A percentile compares a stretch with the other conserved stretches of the same genome.
Evolutionary conservation across 2,329 filamentous ascomycete genomes (phyloP).

Genomic region (Fusarium scirpi): DNA sequence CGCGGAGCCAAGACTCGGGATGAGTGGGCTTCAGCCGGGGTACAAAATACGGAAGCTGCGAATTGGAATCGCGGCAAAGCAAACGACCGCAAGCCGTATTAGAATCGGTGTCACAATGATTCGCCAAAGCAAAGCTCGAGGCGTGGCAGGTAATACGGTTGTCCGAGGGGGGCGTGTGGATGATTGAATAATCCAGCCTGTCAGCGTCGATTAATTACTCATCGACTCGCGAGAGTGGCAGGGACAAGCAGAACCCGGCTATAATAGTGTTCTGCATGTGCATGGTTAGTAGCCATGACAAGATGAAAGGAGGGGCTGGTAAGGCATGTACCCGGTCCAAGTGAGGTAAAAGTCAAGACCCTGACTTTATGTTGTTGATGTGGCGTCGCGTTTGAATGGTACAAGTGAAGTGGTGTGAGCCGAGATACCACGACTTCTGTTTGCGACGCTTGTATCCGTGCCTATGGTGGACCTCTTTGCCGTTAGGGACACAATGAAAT

Average conservation of each 20-base stretch:
- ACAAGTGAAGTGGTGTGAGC: slow-evolving; percentile 40
- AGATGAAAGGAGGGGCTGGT: slow-evolving; percentile 17
- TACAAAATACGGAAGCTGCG: slow-evolving; percentile 35
- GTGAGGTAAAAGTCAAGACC: slow-evolving; percentile 15
- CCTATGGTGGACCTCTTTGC: slow-evolving; percentile 32
- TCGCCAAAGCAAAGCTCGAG: slow-evolving; percentile 35
- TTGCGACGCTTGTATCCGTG: slow-evolving; percentile 21
- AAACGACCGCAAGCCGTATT: slow-evolving; percentile 39
- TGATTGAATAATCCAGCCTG: slow-evolving; percentile 46
- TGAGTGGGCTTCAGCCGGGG: slow-evolving; percentile 32
- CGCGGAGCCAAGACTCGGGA: slow-evolving; percentile 40
- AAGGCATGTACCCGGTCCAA: slow-evolving; percentile 21
- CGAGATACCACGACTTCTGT: slow-evolving; percentile 27
- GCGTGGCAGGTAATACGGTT: slow-evolving; percentile 37
- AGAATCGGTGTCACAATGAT: slow-evolving; percentile 43
- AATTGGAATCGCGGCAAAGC: slow-evolving; percentile 42
- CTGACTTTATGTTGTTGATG: slow-evolving; percentile 28
- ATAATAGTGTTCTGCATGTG: slow-evolving; percentile 26
- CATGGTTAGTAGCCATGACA: slow-evolving; percentile 7
- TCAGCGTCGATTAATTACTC: slow-evolving; percentile 54
- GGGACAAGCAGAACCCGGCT: slow-evolving; percentile 37
- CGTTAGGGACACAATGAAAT: slow-evolving; percentile 35
- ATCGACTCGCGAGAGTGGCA: slow-evolving; percentile 43
- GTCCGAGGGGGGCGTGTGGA: slow-evolving; percentile 40
- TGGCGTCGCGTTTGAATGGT: slow-evolving; percentile 14